Conservation (phyloP, 192 early-diverging fungal species). For the Coemansia sp. region DNA sequence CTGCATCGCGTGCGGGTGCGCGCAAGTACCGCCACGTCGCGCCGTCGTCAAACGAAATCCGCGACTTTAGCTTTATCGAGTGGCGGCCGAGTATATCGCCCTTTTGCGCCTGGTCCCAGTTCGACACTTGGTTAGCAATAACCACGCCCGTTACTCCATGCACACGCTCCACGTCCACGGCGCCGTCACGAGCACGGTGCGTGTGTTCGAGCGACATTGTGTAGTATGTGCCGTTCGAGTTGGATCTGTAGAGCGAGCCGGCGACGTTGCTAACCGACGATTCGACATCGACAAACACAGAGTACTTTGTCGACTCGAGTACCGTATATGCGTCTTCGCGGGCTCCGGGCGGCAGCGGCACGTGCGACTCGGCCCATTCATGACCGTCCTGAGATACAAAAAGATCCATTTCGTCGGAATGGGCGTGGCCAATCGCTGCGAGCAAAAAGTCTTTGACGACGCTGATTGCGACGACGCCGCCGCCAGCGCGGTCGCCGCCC, state of each 20-base stretch:
- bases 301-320: slow-evolving; percentile 73
- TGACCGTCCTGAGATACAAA: slow-evolving; percentile 66
- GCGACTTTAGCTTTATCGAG: slow-evolving; percentile 63
- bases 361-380: slow-evolving; percentile 63
- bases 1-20: slow-evolving; percentile 60
- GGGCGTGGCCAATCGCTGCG: slow-evolving; percentile 61
- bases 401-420: slow-evolving; percentile 62
- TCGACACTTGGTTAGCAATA: slow-evolving; percentile 80
- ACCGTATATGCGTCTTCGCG: slow-evolving; percentile 78
- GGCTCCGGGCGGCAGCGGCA: slow-evolving; percentile 55
- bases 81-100: slow-evolving; percentile 37
- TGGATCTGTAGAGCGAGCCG: slow-evolving; percentile 80
- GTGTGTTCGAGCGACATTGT: slow-evolving; percentile 74
- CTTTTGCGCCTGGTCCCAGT: slow-evolving; percentile 63
- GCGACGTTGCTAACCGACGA: slow-evolving; percentile 40
- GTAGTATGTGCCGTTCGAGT: slow-evolving; percentile 88
- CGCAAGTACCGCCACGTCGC: slow-evolving; percentile 69
- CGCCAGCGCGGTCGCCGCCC: slow-evolving; percentile 55
- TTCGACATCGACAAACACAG: slow-evolving; percentile 76
- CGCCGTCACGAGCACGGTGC: slow-evolving; percentile 70
- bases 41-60: slow-evolving; percentile 88
- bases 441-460: slow-evolving; percentile 70
- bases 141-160: slow-evolving; percentile 80
- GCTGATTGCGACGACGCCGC: slow-evolving; percentile 72
- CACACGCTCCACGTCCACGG: slow-evolving; percentile 89